Conservation (phyloP, 2,329 filamentous ascomycete genomes). For the Fusarium brachygibbosum region DNA sequence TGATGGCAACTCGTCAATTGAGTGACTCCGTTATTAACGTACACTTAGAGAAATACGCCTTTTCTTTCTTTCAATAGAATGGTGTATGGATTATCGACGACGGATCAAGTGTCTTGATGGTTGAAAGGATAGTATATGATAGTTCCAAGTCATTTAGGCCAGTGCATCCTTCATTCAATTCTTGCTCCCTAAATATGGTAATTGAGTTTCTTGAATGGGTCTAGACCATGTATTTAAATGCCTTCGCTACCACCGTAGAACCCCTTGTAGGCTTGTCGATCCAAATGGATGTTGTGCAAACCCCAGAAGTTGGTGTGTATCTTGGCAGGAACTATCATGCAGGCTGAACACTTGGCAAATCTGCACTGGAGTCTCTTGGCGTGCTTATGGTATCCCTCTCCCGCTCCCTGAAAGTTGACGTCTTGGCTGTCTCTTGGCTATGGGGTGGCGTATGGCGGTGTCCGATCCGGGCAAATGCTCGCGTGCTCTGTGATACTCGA, state of each 20-base stretch:
- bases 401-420: neutral
- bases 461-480: neutral
- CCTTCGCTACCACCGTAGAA: neutral
- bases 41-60: too few relatives aligned
- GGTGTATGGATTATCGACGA: too few relatives aligned
- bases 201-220: neutral
- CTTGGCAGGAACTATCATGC: constrained; percentile 7
- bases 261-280: rapidly evolving
- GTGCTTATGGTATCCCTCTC: neutral
- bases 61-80: too few relatives aligned
- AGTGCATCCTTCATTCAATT: too few relatives aligned
- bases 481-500: neutral
- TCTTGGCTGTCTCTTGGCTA: constrained; percentile 11
- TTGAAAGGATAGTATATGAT: too few relatives aligned
- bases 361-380: neutral
- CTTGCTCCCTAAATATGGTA: rapidly evolving
- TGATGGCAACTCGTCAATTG: too few relatives aligned
- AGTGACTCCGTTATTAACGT: too few relatives aligned
- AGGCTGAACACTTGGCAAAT: constrained; percentile 15
- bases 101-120: too few relatives aligned
- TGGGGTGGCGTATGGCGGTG: neutral
- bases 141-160: too few relatives aligned
- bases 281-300: rapidly evolving
- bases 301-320: neutral
- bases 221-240: neutral